Evolutionary conservation across 257 asterid genomes (phyloP).

Genomic region (Nicotiana benthamiana): DNA sequence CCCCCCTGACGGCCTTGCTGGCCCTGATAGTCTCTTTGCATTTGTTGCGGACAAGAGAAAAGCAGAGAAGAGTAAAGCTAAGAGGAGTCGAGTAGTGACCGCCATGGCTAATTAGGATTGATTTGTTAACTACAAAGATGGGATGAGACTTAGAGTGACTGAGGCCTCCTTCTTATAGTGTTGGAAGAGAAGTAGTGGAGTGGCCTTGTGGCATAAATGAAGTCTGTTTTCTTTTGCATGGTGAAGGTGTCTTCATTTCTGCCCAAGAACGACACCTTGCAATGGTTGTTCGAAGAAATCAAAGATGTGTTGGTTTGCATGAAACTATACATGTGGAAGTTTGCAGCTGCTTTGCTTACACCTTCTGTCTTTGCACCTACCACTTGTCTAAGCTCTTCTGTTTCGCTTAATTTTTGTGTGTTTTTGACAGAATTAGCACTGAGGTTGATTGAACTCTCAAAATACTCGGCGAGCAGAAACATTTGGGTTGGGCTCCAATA

Average conservation of each 20-base stretch:
- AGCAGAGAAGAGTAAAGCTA: constrained; percentile 19
- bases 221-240: constrained; percentile 43
- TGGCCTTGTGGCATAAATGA: constrained; percentile 8
- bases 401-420: neutral
- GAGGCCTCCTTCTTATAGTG: neutral
- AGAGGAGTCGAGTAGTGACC: constrained; percentile 18
- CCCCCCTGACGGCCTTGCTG: neutral
- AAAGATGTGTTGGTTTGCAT: neutral
- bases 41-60: constrained; percentile 21
- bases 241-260: neutral
- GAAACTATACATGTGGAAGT: constrained; percentile 31
- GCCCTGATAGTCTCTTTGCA: neutral
- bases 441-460: neutral
- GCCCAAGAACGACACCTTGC: constrained; percentile 30
- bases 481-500: neutral
- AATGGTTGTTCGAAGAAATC: constrained; percentile 3
- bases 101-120: neutral
- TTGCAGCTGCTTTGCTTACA: constrained; percentile 16
- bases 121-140: neutral
- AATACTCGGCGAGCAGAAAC: neutral
- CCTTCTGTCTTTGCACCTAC: constrained; percentile 9
- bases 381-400: neutral
- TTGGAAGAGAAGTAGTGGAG: neutral
- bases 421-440: neutral
- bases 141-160: neutral